These are phyloP conservation scores for Monotropa hypopitys DNA, from an alignment of 179 eudicot species.

Conservation along the genomic window DNA sequence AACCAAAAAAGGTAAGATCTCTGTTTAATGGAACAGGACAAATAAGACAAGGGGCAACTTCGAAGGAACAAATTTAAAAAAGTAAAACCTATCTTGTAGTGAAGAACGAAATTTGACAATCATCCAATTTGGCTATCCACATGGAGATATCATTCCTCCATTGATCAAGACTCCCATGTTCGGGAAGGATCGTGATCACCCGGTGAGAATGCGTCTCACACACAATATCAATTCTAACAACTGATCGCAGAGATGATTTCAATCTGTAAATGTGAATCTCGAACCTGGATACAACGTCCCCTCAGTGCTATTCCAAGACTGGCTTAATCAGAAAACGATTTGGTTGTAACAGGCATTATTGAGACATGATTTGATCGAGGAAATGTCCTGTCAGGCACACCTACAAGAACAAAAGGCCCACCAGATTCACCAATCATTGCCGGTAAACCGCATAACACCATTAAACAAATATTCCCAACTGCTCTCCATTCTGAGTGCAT, in stretches of 20 bases:
- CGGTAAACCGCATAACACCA: background rate
- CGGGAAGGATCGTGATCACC: background rate
- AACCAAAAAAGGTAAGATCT: background rate
- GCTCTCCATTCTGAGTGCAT: background rate
- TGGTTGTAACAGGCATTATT: background rate
- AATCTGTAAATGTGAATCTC: background rate
- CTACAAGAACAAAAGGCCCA: background rate
- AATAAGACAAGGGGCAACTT: background rate
- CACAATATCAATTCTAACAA: background rate
- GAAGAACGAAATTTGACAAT: background rate
- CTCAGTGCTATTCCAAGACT: background rate
- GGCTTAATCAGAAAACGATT: background rate
- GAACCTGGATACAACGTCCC: background rate
- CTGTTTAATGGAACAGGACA: background rate
- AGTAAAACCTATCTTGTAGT: background rate
- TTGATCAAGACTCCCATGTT: background rate
- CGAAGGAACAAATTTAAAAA: background rate
- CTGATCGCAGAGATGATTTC: background rate
- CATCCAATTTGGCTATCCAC: background rate
- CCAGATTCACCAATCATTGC: background rate
- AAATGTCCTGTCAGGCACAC: background rate
- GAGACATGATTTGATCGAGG: background rate
- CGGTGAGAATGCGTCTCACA: background rate
- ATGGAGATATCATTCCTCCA: background rate
- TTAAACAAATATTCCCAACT: background rate